Conservation (phyloP, 768 basidiomycete species). For the Stropharia rugosoannulata region DNA sequence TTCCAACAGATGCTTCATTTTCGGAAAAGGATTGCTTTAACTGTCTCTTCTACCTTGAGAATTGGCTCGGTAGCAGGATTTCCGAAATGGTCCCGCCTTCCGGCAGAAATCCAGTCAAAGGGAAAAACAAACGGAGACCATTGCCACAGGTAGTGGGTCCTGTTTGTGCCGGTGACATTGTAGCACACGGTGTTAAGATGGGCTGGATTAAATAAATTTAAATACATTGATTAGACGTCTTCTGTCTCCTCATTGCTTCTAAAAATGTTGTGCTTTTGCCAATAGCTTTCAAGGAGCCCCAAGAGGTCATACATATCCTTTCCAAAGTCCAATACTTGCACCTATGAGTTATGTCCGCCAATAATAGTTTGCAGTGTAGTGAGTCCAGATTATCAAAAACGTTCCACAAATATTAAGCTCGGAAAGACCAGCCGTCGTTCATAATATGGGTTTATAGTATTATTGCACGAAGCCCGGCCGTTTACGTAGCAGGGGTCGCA, state of each 20-base stretch:
- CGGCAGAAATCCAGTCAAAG: constrained; percentile 25
- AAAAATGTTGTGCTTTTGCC: not conserved
- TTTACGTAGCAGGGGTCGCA: no score
- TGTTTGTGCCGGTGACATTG: constrained; percentile 57
- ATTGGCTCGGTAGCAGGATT: constrained; percentile 49
- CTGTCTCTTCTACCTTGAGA: constrained; percentile 66
- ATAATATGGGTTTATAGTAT: no score
- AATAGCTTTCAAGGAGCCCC: not conserved
- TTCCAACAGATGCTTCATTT: constrained; percentile 34
- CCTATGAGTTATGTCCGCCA: no score
- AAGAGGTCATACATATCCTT: no score
- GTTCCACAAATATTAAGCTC: no score
- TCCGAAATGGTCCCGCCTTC: constrained; percentile 24
- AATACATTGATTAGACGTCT: constrained; percentile 12
- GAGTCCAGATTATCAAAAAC: no score
- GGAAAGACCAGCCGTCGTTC: no score
- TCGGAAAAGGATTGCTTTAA: constrained; percentile 70
- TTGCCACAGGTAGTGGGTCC: constrained; percentile 26
- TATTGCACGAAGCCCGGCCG: no score
- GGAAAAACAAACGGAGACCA: constrained; percentile 35
- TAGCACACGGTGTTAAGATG: constrained; percentile 56
- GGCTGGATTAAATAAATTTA: constrained; percentile 53
- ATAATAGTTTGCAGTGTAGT: no score
- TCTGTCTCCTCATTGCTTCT: not conserved
- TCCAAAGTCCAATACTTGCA: no score